These are phyloP conservation scores for Prototheca stagnorum DNA, from an alignment of 163 green algal genomes.

Conservation along the genomic window DNA sequence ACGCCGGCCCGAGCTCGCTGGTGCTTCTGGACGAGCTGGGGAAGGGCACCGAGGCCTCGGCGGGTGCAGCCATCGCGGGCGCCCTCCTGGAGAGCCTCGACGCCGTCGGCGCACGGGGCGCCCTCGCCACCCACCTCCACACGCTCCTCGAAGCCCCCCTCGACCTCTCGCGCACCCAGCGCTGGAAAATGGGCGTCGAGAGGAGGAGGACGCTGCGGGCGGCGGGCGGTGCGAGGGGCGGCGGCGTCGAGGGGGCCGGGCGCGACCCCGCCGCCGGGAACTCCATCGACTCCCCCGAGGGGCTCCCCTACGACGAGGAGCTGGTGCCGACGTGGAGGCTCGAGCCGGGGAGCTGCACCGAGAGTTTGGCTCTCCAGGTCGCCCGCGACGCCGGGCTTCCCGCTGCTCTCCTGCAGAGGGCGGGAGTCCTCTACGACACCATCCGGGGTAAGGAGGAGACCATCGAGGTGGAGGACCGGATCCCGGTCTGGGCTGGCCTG, in stretches of 20 bases:
- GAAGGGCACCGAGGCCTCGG: slow-evolving; percentile 64
- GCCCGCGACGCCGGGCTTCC: slow-evolving; percentile 21
- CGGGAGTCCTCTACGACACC: slow-evolving; percentile 11
- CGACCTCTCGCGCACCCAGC: slow-evolving; percentile 3
- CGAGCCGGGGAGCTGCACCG: slow-evolving; percentile 24
- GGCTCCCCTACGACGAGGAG: not conserved
- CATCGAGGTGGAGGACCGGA: too few relatives aligned
- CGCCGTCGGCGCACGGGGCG: slow-evolving; percentile 23
- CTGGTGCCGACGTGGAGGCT: slow-evolving; percentile 34
- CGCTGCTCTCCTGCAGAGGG: slow-evolving; percentile 11
- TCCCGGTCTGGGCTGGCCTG: too few relatives aligned
- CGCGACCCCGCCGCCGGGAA: not conserved
- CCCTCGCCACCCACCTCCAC: slow-evolving; percentile 87
- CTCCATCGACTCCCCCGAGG: not conserved
- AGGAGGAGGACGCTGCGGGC: slow-evolving; percentile 4
- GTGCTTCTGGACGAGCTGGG: slow-evolving; percentile 81
- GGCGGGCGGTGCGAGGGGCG: slow-evolving; percentile 8
- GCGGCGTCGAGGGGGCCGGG: not conserved
- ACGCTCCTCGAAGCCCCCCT: slow-evolving; percentile 38
- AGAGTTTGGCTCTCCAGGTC: slow-evolving; percentile 40
- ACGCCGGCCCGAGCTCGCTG: slow-evolving; percentile 27
- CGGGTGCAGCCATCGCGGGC: slow-evolving; percentile 39
- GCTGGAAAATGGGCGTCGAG: slow-evolving; percentile 27
- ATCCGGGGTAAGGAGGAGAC: too few relatives aligned
- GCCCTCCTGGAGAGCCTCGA: slow-evolving; percentile 47